Percentiles rank a stretch among this genome's conserved stretches.
Conservation (phyloP, 2,329 filamentous ascomycete genomes). For the Aspergillus vadensis region DNA sequence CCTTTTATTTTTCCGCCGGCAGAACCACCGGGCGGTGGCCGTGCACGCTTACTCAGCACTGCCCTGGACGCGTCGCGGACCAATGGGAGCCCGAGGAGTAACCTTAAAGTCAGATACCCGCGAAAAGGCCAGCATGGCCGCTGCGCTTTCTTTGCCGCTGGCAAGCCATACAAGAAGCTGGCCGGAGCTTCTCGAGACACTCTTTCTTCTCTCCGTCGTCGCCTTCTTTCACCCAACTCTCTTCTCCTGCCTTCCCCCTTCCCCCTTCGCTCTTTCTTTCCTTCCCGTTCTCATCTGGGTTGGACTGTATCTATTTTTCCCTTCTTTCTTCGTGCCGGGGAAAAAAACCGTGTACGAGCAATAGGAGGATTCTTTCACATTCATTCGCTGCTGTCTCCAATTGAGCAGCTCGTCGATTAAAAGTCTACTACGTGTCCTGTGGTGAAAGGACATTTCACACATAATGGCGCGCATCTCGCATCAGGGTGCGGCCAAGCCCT, state of each 20-base stretch:
- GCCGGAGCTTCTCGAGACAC: constrained; percentile 19
- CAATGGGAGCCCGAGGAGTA: constrained; percentile 44
- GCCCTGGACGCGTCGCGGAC: constrained; percentile 24
- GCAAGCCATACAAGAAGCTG: constrained; percentile 35
- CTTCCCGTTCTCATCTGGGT: constrained; percentile 5
- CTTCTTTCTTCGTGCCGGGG: constrained; percentile 5
- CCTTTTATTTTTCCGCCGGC: constrained; percentile 10
- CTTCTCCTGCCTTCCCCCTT: constrained; percentile 3
- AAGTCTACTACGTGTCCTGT: constrained; percentile 12
- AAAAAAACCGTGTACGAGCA: background rate
- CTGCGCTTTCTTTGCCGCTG: constrained; percentile 33
- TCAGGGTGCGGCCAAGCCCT: constrained; percentile 68
- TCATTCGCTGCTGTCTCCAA: background rate
- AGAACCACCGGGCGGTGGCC: constrained; percentile 29
- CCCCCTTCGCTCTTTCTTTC: constrained; percentile 16
- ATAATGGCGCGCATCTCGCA: constrained; percentile 62
- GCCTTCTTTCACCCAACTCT: constrained; percentile 14
- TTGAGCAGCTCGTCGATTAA: background rate
- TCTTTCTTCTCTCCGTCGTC: constrained; percentile 22
- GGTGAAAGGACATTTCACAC: constrained; percentile 16
- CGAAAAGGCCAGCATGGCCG: constrained; percentile 51
- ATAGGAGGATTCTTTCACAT: background rate
- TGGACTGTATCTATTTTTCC: constrained; percentile 6
- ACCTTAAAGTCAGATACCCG: constrained; percentile 30
- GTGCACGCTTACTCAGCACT: constrained; percentile 32